A percentile compares a stretch with the other conserved stretches of the same genome.
These are phyloP conservation scores for Hypseocharis bilobata DNA, from an alignment of 441 rosid genomes.

Conservation along the genomic window DNA sequence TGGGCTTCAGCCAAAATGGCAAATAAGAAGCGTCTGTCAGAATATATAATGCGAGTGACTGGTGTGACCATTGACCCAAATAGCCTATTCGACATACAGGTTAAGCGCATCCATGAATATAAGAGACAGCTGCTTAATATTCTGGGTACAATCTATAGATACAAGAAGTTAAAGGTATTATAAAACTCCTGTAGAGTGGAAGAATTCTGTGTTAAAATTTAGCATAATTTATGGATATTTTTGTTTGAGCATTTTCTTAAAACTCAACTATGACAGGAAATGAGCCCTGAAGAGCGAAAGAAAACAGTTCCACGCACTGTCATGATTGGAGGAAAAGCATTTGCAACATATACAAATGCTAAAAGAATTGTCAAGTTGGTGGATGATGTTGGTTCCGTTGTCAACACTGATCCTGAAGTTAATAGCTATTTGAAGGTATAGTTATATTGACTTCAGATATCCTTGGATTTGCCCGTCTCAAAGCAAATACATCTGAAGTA, in stretches of 20 bases:
- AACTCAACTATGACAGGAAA: conserved; percentile 51
- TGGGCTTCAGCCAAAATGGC: conserved; percentile 95
- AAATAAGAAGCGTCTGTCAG: conserved; percentile 69
- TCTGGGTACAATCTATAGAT: conserved; percentile 74
- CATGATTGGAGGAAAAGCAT: conserved; percentile 98
- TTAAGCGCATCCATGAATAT: conserved; percentile 96
- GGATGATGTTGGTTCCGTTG: conserved; percentile 81
- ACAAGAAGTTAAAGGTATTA: conserved; percentile 84
- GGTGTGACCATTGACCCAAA: conserved; percentile 71
- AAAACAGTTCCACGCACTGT: conserved; percentile 74
- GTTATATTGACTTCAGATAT: not conserved
- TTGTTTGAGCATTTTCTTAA: conserved; percentile 13
- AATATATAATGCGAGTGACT: conserved; percentile 59
- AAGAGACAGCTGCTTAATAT: conserved; percentile 93
- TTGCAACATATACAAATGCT: conserved; percentile 95
- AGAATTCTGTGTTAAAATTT: not conserved
- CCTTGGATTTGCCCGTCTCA: not conserved
- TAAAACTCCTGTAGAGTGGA: not conserved
- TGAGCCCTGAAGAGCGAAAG: conserved; percentile 75
- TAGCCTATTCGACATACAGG: conserved; percentile 90
- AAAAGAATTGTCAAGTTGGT: conserved; percentile 91
- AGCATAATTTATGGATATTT: not conserved
- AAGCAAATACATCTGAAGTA: not conserved
- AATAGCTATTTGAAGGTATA: conserved; percentile 74
- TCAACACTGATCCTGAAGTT: conserved; percentile 88